Base-by-base conservation (phyloP, 805 yeast species). In the Wickerhamiella azyma region DNA sequence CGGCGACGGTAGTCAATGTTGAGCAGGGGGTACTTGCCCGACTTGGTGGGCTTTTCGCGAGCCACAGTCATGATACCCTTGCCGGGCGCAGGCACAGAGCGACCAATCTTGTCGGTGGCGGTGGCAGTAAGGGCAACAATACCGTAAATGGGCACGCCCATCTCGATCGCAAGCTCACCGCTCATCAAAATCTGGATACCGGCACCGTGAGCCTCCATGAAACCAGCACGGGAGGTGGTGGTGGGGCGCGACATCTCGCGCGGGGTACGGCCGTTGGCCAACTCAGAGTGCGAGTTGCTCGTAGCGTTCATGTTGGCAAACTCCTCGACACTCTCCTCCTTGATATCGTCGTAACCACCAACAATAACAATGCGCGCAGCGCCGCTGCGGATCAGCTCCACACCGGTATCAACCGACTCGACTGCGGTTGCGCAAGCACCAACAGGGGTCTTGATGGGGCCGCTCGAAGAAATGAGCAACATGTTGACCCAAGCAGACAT, bases 361-460 rank as follows among this genome's bases (percentile, higher is more conserved):
- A 89, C 96, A 59, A 92, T 72, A 67, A 92, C 85, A 58, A 92
- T 78, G 76, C 85, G 86, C 48, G 99, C 98, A 68, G 88, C 85
- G 56, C 96, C 96, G 42, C 86, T 71, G 57, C 85, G 67, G 59
- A 92, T 86, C 45, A 95, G 85, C 70, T 92, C 98, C 55, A 82
- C 76, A 77, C 96, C 99, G 59, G 77, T 75, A 65, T 92, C 99
- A 54, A 92, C 83, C 52, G 98, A 92, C 72, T 92, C 98, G 51
- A 92, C 82, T 47, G 98, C 92, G 55, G 99, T 92, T 43, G 99
- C 99, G 75, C 99, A 92, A 36, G 99, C 99, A 71, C 94, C 99
- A 47, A 92, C 98, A 45, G 99, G 97, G 26, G 99, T 94, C 75
- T 88, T 88, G 67, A 88, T 86, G 51, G 99, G 99, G 68, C 99